phyloP scores from a whole-genome alignment of 768 basidiomycete genomes.

The Phaeolepiota aurea region DNA sequence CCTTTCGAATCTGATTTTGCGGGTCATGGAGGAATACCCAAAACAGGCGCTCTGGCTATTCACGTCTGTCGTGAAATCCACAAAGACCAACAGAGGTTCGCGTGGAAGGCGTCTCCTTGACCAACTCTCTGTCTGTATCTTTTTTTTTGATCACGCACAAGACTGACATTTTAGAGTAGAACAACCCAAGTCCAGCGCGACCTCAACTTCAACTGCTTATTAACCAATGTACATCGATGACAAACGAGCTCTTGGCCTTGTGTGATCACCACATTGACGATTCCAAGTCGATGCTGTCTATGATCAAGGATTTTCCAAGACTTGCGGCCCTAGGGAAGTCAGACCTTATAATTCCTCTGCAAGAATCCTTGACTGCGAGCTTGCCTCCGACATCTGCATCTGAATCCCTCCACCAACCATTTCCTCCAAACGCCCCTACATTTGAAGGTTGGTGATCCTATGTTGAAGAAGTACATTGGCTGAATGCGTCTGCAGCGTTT shows the following conservation, averaged over 20 bases:
- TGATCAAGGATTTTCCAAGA: conserved; percentile 49
- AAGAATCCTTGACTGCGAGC: conserved; percentile 83
- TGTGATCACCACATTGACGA: conserved; percentile 47
- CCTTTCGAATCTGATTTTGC: conserved; percentile 58
- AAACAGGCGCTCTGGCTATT: conserved; percentile 93
- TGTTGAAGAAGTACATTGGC: background rate
- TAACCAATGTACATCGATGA: conserved; percentile 49
- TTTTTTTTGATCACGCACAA: background rate
- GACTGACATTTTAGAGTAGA: conserved; percentile 21
- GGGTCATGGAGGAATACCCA: conserved; percentile 77
- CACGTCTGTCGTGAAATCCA: conserved; percentile 81
- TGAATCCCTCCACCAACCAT: conserved; percentile 68
- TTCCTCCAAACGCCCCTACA: conserved; percentile 66
- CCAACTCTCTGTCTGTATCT: conserved; percentile 42
- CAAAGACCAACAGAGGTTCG: conserved; percentile 45
- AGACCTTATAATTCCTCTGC: conserved; percentile 79
- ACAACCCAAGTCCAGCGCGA: conserved; percentile 30
- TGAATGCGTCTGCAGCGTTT: conserved; percentile 42
- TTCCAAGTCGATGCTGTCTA: conserved; percentile 28
- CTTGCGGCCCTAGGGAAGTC: conserved; percentile 52
- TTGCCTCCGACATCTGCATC: conserved; percentile 68
- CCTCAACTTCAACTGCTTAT: conserved; percentile 43
- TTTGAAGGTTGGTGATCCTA: conserved; percentile 52
- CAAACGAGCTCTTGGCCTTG: conserved; percentile 57
- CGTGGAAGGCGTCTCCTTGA: conserved; percentile 55